These are phyloP conservation scores for Colletotrichum acutatum DNA, from an alignment of 2,329 filamentous ascomycete genomes.

Conservation along the genomic window DNA sequence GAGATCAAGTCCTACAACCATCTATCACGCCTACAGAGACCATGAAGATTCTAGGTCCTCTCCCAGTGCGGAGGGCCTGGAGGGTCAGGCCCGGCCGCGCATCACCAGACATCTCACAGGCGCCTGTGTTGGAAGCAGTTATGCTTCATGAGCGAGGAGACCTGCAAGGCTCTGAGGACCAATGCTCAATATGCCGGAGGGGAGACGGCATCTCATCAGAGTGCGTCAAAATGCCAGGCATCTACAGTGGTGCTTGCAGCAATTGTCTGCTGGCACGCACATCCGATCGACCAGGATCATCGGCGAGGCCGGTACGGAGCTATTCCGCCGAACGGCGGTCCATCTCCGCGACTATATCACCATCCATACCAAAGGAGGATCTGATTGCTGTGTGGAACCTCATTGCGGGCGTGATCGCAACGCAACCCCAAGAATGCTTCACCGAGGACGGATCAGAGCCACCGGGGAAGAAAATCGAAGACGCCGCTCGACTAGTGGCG, in stretches of 20 bases:
- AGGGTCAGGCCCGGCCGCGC: not conserved
- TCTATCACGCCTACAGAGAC: not conserved
- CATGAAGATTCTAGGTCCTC: not conserved
- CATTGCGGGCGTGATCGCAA: conserved; percentile 85
- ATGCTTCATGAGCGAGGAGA: conserved; percentile 42
- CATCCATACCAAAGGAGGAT: conserved; percentile 37
- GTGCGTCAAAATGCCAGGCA: conserved; percentile 38
- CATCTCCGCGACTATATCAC: conserved; percentile 35
- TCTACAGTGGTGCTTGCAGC: conserved; percentile 38
- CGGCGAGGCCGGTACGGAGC: conserved; percentile 18
- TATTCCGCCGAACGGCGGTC: conserved; percentile 30
- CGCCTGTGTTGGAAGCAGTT: conserved; percentile 38
- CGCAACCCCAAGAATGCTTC: conserved; percentile 94
- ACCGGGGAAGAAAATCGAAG: conserved; percentile 40
- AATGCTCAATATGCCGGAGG: conserved; percentile 39
- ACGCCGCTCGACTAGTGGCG: conserved; percentile 40
- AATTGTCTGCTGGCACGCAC: conserved; percentile 40
- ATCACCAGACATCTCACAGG: conserved; percentile 1
- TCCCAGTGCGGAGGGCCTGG: conserved; percentile 24
- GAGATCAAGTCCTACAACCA: not conserved
- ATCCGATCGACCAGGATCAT: conserved; percentile 5
- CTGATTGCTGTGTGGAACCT: conserved; percentile 43
- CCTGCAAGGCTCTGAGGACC: conserved; percentile 30
- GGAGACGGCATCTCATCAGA: conserved; percentile 40
- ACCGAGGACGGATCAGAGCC: conserved; percentile 64